Evolutionary conservation across 495 filamentous ascomycete species (phyloP).

Genomic region (Penicillium cinerascens): DNA sequence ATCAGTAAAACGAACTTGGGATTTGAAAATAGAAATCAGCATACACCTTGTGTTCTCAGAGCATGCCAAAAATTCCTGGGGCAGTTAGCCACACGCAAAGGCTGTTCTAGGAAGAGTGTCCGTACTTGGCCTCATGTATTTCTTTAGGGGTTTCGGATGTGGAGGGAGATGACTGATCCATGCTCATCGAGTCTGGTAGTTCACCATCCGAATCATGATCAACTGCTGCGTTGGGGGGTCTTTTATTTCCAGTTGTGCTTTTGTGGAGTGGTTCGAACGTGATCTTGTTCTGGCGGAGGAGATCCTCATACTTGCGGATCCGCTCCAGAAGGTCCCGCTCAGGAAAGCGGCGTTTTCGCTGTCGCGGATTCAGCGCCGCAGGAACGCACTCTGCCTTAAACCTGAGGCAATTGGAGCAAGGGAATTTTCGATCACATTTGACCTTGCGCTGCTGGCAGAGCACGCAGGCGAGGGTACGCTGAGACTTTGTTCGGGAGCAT

Average conservation of each 20-base stretch:
- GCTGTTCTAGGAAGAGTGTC: slow-evolving; percentile 3
- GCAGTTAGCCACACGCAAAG: neutral
- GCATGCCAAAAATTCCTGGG: slow-evolving; percentile 47
- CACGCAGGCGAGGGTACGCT: slow-evolving; percentile 53
- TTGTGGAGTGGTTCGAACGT: slow-evolving; percentile 50
- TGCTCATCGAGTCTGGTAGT: slow-evolving; percentile 8
- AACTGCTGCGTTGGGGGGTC: neutral
- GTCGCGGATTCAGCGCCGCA: slow-evolving; percentile 36
- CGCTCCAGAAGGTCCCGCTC: slow-evolving; percentile 54
- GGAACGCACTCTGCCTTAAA: slow-evolving; percentile 45
- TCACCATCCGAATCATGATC: slow-evolving; percentile 22
- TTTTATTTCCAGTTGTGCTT: neutral
- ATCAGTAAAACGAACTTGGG: neutral
- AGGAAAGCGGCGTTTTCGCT: slow-evolving; percentile 48
- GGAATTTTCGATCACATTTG: slow-evolving; percentile 54
- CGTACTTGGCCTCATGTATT: slow-evolving; percentile 40
- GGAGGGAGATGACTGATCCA: slow-evolving; percentile 14
- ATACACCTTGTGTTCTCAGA: slow-evolving; percentile 43
- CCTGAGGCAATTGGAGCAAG: slow-evolving; percentile 50
- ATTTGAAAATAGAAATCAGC: slow-evolving; percentile 5
- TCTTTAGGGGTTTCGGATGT: slow-evolving; percentile 27
- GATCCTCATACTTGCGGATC: slow-evolving; percentile 47
- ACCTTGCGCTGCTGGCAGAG: slow-evolving; percentile 57
- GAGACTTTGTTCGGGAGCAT: slow-evolving; percentile 18
- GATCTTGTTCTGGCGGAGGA: slow-evolving; percentile 51